Evolutionary conservation across 176 grass and related monocot genomes (phyloP).

Genomic region (Oryza australiensis): DNA sequence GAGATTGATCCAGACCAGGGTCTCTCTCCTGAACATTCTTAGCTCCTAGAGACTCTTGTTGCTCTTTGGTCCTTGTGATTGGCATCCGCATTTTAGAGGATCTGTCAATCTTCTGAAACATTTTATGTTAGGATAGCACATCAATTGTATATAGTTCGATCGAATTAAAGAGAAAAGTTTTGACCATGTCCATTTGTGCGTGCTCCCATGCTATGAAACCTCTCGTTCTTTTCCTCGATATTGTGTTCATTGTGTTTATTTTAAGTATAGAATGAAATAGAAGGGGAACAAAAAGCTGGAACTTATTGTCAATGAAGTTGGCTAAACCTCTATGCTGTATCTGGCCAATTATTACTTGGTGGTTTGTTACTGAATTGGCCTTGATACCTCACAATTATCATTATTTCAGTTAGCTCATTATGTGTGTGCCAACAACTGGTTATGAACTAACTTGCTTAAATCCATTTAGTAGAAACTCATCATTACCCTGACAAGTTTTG

Average conservation of each 20-base stretch:
- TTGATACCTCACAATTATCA: background rate
- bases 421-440: background rate
- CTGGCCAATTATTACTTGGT: background rate
- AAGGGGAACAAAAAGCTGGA: too few species aligned
- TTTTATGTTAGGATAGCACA: background rate
- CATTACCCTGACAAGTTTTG: background rate
- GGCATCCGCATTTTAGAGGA: background rate
- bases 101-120: background rate
- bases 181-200: background rate
- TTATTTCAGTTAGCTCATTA: background rate
- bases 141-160: background rate
- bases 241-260: background rate
- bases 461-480: slow-evolving; percentile 2
- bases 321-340: background rate
- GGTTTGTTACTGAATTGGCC: background rate
- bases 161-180: background rate
- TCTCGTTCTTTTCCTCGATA: background rate
- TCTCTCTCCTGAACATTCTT: slow-evolving; percentile 51
- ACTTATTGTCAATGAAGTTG: background rate
- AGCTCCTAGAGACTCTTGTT: slow-evolving; percentile 25
- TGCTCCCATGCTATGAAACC: background rate
- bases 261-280: too few species aligned
- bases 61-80: background rate
- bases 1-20: slow-evolving; percentile 51
- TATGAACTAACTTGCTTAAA: background rate